Base-by-base conservation (phyloP, 495 filamentous ascomycete species). In the Cetradonia linearis region DNA sequence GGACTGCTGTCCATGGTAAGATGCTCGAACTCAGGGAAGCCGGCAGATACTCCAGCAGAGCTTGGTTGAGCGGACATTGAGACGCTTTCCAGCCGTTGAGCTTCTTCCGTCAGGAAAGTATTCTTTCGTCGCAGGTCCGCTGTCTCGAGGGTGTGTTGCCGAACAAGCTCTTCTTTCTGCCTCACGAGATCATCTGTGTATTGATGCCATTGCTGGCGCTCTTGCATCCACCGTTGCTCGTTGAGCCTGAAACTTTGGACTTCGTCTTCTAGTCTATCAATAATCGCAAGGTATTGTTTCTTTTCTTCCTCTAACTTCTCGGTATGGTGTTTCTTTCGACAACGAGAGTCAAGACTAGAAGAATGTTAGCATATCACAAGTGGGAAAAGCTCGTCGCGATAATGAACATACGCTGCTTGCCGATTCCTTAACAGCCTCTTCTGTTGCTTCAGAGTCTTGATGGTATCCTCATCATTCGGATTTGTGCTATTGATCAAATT, bases 241-340 rank as follows among this genome's bases (percentile, higher is more conserved):
- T 82, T 76, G 49, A 83, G 69, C 31, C 73, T 73, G 70, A 83
- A 70, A 48, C 71, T 75, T 55, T 73, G 71, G 58, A 95, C 74
- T 57, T 89, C 85, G 36, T 95, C 89, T 69, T 97, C 88, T 63
- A 96, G 78, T 44, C 83, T 80, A 61, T 76, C 77, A 70, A 97
- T 86, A 65, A 84, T 68, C 59, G 79, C 81, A 60, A 82, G 86
- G 75, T 83, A 93, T 46, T 86, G 81, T 76, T 96, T 96, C 81
- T 96, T 95, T 74, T 96, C 91, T 69, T 94, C 88, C 69, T 99
- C 93, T 18, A 99, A 81, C 60, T 91, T 86, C 77, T 97, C 92
- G 30, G 93, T 97, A 74, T 99, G 92, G 71, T 91, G 86, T 81
- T 99, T 99, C 81, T 97, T 99, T 64, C 94, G 86, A 72, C 96